These are phyloP conservation scores for Phytophthora colocasiae DNA, from an alignment of 352 stramenopile genomes.

Conservation along the genomic window DNA sequence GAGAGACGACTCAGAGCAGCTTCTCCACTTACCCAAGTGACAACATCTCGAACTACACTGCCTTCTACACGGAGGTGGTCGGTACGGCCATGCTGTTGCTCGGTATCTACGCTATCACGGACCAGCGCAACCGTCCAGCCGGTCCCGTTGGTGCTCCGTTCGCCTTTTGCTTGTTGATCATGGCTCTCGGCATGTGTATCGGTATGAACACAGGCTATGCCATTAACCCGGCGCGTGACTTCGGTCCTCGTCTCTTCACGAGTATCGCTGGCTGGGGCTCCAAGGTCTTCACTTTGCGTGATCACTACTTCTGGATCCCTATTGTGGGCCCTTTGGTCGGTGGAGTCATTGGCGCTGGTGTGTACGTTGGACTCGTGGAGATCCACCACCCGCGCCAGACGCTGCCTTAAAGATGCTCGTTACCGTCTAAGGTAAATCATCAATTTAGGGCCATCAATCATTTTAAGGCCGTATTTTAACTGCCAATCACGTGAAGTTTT, in stretches of 20 bases:
- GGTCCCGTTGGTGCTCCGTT: conserved; percentile 24
- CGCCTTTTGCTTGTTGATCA: conserved; percentile 54
- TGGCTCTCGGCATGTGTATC: conserved; percentile 60
- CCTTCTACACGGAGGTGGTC: conserved; percentile 65
- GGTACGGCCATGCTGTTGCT: conserved; percentile 58
- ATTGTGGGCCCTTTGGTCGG: conserved; percentile 47
- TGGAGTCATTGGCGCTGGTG: conserved; percentile 37
- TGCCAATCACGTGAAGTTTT: too few relatives aligned
- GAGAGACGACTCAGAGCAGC: conserved; percentile 39
- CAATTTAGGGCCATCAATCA: too few relatives aligned
- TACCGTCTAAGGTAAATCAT: too few relatives aligned
- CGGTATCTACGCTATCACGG: conserved; percentile 56
- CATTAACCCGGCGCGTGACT: conserved; percentile 58
- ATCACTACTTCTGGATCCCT: conserved; percentile 64
- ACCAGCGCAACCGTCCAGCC: conserved; percentile 43
- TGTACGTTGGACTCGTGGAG: conserved; percentile 47
- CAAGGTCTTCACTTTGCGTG: conserved; percentile 47
- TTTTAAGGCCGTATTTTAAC: too few relatives aligned
- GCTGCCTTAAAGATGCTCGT: conserved; percentile 16
- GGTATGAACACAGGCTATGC: conserved; percentile 63
- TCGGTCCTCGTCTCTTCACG: conserved; percentile 49
- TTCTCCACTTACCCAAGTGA: conserved; percentile 55
- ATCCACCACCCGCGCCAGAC: conserved; percentile 46
- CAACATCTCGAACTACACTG: conserved; percentile 49
- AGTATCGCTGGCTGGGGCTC: conserved; percentile 45